These are phyloP conservation scores for Fonsecaea erecta DNA, from an alignment of 2,329 filamentous ascomycete species.

Conservation along the genomic window DNA sequence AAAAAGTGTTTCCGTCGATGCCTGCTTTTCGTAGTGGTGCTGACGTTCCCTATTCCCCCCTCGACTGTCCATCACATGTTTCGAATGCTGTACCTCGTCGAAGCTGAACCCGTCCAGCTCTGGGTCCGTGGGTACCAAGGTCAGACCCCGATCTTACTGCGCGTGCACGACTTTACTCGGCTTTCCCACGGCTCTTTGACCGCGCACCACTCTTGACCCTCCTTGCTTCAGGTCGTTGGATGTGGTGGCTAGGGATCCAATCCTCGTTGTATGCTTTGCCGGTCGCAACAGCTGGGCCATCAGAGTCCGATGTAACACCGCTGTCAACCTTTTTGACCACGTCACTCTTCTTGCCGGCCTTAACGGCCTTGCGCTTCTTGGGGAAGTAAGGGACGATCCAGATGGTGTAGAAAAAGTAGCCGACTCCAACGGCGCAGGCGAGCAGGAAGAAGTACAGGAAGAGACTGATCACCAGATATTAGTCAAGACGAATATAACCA, in stretches of 20 bases:
- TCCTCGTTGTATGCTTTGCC: conserved; percentile 83
- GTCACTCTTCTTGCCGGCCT: conserved; percentile 55
- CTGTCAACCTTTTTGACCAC: conserved; percentile 68
- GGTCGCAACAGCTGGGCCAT: conserved; percentile 70
- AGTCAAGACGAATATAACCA: conserved; percentile 26
- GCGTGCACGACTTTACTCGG: conserved; percentile 23
- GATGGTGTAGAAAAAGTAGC: conserved; percentile 97
- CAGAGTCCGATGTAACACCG: conserved; percentile 68
- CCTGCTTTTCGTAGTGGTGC: background rate
- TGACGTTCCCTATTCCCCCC: background rate
- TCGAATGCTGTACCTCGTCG: background rate
- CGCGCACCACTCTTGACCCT: conserved; percentile 59
- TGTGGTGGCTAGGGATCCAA: conserved; percentile 90
- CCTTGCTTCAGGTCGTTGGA: conserved; percentile 78
- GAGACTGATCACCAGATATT: conserved; percentile 64
- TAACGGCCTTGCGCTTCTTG: conserved; percentile 52
- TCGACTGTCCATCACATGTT: conserved; percentile 1
- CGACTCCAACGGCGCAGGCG: conserved; percentile 74
- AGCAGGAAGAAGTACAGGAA: conserved; percentile 95
- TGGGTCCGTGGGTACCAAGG: background rate
- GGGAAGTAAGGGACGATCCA: conserved; percentile 97
- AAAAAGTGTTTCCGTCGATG: background rate
- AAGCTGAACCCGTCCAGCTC: background rate
- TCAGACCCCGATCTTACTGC: background rate
- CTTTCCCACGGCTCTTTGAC: conserved; percentile 49